Evolutionary conservation across 1,284 basidiomycete species (phyloP).

Genomic region (Exobasidium cylindrosporum): DNA sequence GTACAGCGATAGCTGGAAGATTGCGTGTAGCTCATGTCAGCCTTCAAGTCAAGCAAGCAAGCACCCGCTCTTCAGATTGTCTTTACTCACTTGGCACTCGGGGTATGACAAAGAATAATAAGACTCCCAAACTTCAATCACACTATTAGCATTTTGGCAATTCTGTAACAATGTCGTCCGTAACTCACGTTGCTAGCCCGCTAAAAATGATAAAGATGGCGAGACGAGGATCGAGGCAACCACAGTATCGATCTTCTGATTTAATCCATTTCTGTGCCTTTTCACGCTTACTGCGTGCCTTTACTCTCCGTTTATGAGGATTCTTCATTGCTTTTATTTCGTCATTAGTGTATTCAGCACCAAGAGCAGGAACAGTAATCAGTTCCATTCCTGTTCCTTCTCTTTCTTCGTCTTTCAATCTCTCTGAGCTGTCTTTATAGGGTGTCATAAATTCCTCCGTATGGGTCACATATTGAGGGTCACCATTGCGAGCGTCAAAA

Average conservation of each 20-base stretch:
- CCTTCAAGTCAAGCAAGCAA: not conserved
- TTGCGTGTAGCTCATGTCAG: too few relatives aligned
- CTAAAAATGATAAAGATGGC: slow-evolving; percentile 41
- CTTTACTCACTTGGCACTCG: slow-evolving; percentile 32
- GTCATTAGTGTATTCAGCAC: slow-evolving; percentile 41
- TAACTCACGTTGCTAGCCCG: slow-evolving; percentile 15
- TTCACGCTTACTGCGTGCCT: slow-evolving; percentile 18
- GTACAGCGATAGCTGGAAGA: slow-evolving; percentile 25
- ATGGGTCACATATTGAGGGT: slow-evolving; percentile 30
- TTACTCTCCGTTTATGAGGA: not conserved
- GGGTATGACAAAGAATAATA: slow-evolving; percentile 47
- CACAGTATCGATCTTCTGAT: slow-evolving; percentile 36
- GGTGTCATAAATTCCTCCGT: not conserved
- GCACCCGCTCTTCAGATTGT: too few relatives aligned
- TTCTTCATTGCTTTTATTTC: slow-evolving; percentile 38
- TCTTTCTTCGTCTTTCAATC: slow-evolving; percentile 16
- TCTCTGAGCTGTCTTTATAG: slow-evolving; percentile 20
- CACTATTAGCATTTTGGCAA: not conserved
- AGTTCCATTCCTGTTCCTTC: slow-evolving; percentile 37
- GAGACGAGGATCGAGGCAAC: slow-evolving; percentile 32
- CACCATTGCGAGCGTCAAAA: slow-evolving; percentile 39
- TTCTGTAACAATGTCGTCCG: too few relatives aligned
- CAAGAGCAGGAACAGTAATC: slow-evolving; percentile 49
- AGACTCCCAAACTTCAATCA: slow-evolving; percentile 28
- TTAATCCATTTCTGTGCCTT: slow-evolving; percentile 29